These are phyloP conservation scores for Coffea humblotiana DNA, from an alignment of 305 asterid species.

Conservation along the genomic window DNA sequence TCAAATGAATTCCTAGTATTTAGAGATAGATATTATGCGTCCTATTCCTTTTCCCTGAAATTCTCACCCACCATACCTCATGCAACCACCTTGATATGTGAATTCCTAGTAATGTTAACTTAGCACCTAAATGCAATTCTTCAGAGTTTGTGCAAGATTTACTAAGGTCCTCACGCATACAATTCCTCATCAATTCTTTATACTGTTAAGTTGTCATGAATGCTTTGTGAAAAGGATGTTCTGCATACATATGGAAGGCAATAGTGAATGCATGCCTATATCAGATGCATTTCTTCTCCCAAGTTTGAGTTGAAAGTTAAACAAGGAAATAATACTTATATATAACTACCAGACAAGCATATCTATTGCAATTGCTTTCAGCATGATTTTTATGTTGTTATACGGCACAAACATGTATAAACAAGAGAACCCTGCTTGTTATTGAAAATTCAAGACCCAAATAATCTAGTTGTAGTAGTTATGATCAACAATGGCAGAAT, in stretches of 20 bases:
- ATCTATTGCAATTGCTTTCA: background rate
- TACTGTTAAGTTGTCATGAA: too few species aligned
- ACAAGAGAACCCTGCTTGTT: background rate
- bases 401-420: background rate
- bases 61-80: background rate
- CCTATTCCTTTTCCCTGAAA: too few species aligned
- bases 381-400: background rate
- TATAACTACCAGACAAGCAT: background rate
- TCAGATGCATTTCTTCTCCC: background rate
- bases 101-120: background rate
- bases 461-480: background rate
- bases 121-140: background rate
- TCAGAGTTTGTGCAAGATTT: background rate
- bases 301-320: background rate
- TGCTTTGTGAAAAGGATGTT: background rate
- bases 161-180: background rate
- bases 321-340: background rate
- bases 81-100: background rate
- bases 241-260: background rate
- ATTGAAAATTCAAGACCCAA: background rate
- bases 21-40: too few species aligned
- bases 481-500: background rate
- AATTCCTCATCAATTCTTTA: too few species aligned
- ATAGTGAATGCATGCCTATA: background rate
- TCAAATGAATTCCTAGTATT: too few species aligned